Conservation (phyloP, 2,329 filamentous ascomycete genomes). For the Diaporthe velutina region DNA sequence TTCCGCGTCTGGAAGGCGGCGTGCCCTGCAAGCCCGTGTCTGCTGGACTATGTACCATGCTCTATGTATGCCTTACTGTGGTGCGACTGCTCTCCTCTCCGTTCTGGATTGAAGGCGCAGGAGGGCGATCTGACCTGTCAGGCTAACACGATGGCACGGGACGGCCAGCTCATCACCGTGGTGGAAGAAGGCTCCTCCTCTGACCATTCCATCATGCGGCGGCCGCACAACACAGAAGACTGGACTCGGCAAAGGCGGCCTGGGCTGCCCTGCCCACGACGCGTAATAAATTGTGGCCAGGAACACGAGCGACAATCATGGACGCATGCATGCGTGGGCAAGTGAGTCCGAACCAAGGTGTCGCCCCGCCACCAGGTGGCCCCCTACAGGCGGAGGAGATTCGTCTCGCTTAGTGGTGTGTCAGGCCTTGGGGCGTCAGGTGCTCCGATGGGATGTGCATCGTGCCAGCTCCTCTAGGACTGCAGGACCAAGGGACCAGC, state of each 20-base stretch:
- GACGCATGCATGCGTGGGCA: slow-evolving; percentile 28
- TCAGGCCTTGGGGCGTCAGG: slow-evolving; percentile 33
- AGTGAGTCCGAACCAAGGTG: slow-evolving; percentile 23
- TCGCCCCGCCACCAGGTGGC: slow-evolving; percentile 22
- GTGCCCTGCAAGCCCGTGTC: neutral
- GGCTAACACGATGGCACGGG: slow-evolving; percentile 1
- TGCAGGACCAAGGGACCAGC: slow-evolving; percentile 29
- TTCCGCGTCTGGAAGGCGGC: slow-evolving; percentile 3
- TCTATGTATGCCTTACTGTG: slow-evolving; percentile 1
- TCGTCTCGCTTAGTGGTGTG: slow-evolving; percentile 33
- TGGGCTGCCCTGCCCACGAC: slow-evolving; percentile 27
- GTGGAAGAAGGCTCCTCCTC: neutral
- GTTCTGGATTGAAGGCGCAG: neutral
- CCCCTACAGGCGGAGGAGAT: slow-evolving; percentile 11
- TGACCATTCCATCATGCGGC: slow-evolving; percentile 9
- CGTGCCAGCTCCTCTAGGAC: slow-evolving; percentile 28
- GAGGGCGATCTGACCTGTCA: slow-evolving; percentile 14
- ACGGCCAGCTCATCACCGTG: slow-evolving; percentile 22
- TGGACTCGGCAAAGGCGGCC: slow-evolving; percentile 26
- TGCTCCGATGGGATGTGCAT: slow-evolving; percentile 34
- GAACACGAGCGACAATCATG: slow-evolving; percentile 32
- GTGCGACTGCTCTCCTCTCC: slow-evolving; percentile 3
- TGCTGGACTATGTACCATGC: neutral
- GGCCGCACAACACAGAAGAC: slow-evolving; percentile 13
- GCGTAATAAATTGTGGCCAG: slow-evolving; percentile 36